phyloP scores from a whole-genome alignment of 148 eudicot species.

The Diospyros lotus region DNA sequence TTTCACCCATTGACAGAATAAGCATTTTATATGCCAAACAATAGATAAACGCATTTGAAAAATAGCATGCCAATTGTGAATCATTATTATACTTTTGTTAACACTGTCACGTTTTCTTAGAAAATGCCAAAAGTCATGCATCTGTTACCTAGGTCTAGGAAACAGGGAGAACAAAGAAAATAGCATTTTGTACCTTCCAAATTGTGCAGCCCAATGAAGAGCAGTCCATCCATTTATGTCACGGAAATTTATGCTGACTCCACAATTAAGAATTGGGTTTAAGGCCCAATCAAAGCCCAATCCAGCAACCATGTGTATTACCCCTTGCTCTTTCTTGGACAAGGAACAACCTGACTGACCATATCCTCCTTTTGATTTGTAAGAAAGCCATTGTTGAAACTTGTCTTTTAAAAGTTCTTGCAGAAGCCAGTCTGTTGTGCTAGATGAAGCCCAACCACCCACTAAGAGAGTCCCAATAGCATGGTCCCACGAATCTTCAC shows the following conservation, averaged over 20 bases:
- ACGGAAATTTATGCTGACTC: constrained; percentile 82
- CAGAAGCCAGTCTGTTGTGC: constrained; percentile 70
- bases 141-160: neutral
- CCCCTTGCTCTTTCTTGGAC: constrained; percentile 89
- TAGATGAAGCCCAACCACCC: constrained; percentile 49
- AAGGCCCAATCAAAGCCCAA: constrained; percentile 95
- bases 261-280: constrained; percentile 58
- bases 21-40: too few species aligned
- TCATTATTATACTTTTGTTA: too few species aligned
- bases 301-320: constrained; percentile 88
- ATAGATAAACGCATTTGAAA: too few species aligned
- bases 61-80: too few species aligned
- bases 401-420: constrained; percentile 82
- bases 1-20: too few species aligned
- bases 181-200: constrained; percentile 65
- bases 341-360: constrained; percentile 33
- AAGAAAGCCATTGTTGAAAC: constrained; percentile 71
- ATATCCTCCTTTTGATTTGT: constrained; percentile 25
- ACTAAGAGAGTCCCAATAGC: constrained; percentile 53
- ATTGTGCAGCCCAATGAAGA: constrained; percentile 96
- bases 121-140: neutral
- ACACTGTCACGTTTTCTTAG: neutral
- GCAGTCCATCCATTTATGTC: constrained; percentile 97
- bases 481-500: constrained; percentile 58
- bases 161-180: neutral